Evolutionary conservation across 345 rosid species (phyloP), one percentile per base, ranked within the genome.

Genomic region (Balakata baccata): DNA sequence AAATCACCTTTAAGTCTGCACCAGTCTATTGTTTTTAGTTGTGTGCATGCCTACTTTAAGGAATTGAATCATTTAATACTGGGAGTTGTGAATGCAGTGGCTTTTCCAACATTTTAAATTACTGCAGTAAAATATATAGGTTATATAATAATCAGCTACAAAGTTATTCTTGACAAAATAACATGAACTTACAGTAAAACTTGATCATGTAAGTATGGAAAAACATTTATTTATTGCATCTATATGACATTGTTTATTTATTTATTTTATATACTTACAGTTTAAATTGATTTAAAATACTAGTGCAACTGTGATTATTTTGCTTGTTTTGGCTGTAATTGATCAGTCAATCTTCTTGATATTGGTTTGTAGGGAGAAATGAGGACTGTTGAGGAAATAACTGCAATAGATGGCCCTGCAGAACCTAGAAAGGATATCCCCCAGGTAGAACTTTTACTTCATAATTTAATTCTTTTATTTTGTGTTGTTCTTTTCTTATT

Each of bases 371-470:
- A 89, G 94, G 91, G 84, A 65, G 83, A 78, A 79, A 66, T 62
- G 54, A 84, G 73, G 73, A 84, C 79, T 71, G 45, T 58, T 17
- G 65, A 57, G 84, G 83, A 80, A 66, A 60, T 23, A 11, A 77
- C 62, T 43, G 64, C 20, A 45, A 57, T 77, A 59, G 60, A 79
- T 77, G 85, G 81, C 14, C 60, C 71, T 0, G 0, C 63, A 3
- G 54, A 49, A 53, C 74, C 76, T 69, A 85, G 76, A 75, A 79
- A 74, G 65, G 83, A 87, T 70, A 86, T 88, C 39, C 95, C 87
- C 2, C 88, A 90, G 90, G 97, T 93, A 58, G 46, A 43, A 56
- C 10, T 56, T n/a, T 43, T 69, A 22, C 68, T 50, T 37, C 49
- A 20, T 25, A 53, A 47, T 68, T 38, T 67, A 47, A 20, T 59